Conservation (phyloP, 2,329 filamentous ascomycete species). For the Colletotrichum scovillei region DNA sequence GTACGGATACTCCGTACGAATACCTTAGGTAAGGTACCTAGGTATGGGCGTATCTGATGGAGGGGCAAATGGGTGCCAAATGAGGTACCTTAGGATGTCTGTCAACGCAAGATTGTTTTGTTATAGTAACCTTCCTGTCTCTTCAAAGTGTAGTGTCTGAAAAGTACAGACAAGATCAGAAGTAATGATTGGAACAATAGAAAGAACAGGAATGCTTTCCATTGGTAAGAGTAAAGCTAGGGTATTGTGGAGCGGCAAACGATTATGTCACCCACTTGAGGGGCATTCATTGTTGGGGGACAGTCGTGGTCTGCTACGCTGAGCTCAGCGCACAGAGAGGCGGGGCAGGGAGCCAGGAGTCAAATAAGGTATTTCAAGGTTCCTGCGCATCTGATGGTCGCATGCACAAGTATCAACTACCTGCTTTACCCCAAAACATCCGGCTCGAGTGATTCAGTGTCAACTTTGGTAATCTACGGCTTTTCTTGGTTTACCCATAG, state of each 20-base stretch:
- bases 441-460: not conserved
- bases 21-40: too few relatives aligned
- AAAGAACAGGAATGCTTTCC: too few relatives aligned
- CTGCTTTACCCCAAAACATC: not conserved
- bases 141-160: too few relatives aligned
- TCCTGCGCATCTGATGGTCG: conserved; percentile 6
- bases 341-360: not conserved
- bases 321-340: conserved; percentile 17
- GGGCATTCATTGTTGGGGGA: conserved; percentile 2
- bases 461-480: not conserved
- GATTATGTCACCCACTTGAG: not conserved
- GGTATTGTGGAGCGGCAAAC: too few relatives aligned
- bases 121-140: too few relatives aligned
- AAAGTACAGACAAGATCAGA: too few relatives aligned
- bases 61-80: not conserved
- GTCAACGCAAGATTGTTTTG: too few relatives aligned
- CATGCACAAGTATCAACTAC: not conserved
- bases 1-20: too few relatives aligned
- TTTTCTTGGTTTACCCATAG: not conserved
- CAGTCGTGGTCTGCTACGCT: not conserved
- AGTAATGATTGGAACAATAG: too few relatives aligned
- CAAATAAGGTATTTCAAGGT: conserved; percentile 4
- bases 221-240: too few relatives aligned
- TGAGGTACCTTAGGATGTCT: too few relatives aligned
- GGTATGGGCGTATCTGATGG: not conserved